A percentile compares a stretch with the other conserved stretches of the same genome.
Evolutionary conservation across 1,139 yeast genomes (phyloP).

Genomic region (Suhomyces terraborum): DNA sequence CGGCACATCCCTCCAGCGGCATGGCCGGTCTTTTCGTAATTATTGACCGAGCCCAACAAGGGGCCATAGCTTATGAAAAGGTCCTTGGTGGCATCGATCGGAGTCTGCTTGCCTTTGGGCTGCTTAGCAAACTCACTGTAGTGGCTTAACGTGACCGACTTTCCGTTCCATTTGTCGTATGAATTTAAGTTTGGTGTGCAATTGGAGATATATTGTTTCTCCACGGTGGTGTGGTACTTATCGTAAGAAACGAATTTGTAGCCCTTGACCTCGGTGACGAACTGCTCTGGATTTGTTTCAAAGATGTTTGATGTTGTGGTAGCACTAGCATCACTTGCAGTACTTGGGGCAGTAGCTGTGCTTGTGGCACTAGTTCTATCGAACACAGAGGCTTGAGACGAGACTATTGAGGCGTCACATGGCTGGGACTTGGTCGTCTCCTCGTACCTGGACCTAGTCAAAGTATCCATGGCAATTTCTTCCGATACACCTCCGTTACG

Average conservation of each 20-base stretch:
- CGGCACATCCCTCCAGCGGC: constrained; percentile 21
- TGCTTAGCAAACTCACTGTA: constrained; percentile 23
- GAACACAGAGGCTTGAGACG: constrained; percentile 7
- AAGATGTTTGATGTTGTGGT: constrained; percentile 9
- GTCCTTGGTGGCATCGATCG: constrained; percentile 10
- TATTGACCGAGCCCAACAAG: constrained; percentile 19
- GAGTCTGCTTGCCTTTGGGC: constrained; percentile 10
- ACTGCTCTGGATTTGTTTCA: constrained; percentile 3
- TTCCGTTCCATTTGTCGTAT: constrained; percentile 43
- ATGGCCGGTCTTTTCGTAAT: constrained; percentile 15
- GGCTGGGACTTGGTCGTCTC: background rate
- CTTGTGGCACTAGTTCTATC: constrained; percentile 8
- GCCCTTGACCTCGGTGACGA: constrained; percentile 19
- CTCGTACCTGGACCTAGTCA: background rate
- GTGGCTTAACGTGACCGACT: constrained; percentile 35
- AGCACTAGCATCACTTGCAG: no score
- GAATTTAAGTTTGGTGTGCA: constrained; percentile 45
- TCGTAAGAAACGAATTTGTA: constrained; percentile 28
- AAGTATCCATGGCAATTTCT: background rate
- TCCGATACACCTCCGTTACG: background rate
- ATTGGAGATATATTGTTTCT: constrained; percentile 40
- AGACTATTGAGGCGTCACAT: constrained; percentile 2
- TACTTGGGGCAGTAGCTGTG: background rate
- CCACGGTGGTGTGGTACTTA: constrained; percentile 30
- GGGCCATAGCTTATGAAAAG: constrained; percentile 24